Conservation (phyloP, 495 filamentous ascomycete species). For the Aspergillus nidulans region DNA sequence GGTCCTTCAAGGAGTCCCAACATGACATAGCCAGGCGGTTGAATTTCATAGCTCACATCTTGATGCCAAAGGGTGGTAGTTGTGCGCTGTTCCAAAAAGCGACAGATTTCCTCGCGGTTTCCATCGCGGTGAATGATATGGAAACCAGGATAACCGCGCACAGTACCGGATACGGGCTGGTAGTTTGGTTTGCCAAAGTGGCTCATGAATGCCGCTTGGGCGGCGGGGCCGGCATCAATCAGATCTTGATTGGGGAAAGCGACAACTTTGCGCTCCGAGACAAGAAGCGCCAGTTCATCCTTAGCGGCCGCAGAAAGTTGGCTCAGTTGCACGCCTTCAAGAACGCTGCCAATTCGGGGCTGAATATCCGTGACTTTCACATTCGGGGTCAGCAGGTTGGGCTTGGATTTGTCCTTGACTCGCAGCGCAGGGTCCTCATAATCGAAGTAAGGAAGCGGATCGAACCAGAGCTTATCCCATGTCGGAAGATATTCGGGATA, state of each 20-base stretch:
- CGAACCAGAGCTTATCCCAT: slow-evolving; percentile 60
- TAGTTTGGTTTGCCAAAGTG: slow-evolving; percentile 59
- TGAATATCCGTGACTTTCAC: slow-evolving; percentile 58
- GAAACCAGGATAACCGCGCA: slow-evolving; percentile 52
- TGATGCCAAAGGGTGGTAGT: slow-evolving; percentile 57
- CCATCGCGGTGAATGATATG: slow-evolving; percentile 60
- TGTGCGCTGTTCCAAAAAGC: slow-evolving; percentile 51
- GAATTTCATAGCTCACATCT: slow-evolving; percentile 57
- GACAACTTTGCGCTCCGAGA: slow-evolving; percentile 72
- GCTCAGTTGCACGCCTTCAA: slow-evolving; percentile 69
- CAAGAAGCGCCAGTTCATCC: slow-evolving; percentile 72
- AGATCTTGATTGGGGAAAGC: slow-evolving; percentile 71
- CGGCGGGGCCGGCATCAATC: slow-evolving; percentile 61
- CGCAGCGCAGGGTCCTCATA: slow-evolving; percentile 56
- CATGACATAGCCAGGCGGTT: slow-evolving; percentile 56
- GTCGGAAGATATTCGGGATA: slow-evolving; percentile 61
- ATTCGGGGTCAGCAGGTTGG: slow-evolving; percentile 47
- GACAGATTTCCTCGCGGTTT: slow-evolving; percentile 51
- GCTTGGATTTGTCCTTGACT: slow-evolving; percentile 52
- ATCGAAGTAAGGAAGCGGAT: slow-evolving; percentile 53
- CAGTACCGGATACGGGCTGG: slow-evolving; percentile 52
- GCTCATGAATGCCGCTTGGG: slow-evolving; percentile 54
- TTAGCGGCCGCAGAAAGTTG: slow-evolving; percentile 64
- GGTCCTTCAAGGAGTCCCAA: slow-evolving; percentile 54
- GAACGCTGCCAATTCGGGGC: slow-evolving; percentile 65